These are phyloP conservation scores for Phaeosphaeria sp. DNA, from an alignment of 2,329 filamentous ascomycete species.

Conservation along the genomic window DNA sequence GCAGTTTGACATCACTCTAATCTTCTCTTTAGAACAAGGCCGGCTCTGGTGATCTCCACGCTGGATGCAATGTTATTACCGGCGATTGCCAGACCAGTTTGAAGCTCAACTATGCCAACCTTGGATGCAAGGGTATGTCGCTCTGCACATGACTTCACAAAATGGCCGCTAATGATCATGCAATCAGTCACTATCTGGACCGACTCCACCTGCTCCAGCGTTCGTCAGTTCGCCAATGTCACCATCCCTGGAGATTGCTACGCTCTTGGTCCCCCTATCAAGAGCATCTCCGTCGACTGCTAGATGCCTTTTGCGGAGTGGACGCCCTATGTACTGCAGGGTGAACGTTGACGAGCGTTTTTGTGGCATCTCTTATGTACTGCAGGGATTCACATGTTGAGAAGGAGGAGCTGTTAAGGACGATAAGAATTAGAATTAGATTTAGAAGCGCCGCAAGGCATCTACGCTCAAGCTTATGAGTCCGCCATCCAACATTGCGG, in stretches of 20 bases:
- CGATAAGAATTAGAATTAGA: background rate
- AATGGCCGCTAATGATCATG: background rate
- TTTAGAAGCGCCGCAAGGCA: slow-evolving; percentile 7
- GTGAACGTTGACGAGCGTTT: background rate
- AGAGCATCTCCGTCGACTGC: slow-evolving; percentile 13
- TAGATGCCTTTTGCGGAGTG: slow-evolving; percentile 4
- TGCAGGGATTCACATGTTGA: background rate
- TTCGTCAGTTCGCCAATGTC: slow-evolving; percentile 10
- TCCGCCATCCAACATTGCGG: slow-evolving; percentile 8
- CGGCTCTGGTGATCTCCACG: slow-evolving; percentile 15
- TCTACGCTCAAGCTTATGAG: background rate
- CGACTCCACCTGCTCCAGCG: slow-evolving; percentile 7
- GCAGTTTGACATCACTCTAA: background rate
- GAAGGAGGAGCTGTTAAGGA: background rate
- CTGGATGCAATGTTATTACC: slow-evolving; percentile 18
- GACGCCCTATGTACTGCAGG: background rate
- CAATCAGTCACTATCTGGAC: slow-evolving; percentile 14
- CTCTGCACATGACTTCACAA: background rate
- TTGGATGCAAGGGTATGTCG: slow-evolving; percentile 16
- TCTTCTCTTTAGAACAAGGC: slow-evolving; percentile 11
- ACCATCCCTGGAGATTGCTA: slow-evolving; percentile 7
- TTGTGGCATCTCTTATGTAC: background rate
- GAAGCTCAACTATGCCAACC: slow-evolving; percentile 16
- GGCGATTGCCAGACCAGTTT: slow-evolving; percentile 15
- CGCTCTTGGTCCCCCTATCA: slow-evolving; percentile 12